These are phyloP conservation scores for Oidiodendron maius DNA, from an alignment of 495 filamentous ascomycete species.

Conservation along the genomic window DNA sequence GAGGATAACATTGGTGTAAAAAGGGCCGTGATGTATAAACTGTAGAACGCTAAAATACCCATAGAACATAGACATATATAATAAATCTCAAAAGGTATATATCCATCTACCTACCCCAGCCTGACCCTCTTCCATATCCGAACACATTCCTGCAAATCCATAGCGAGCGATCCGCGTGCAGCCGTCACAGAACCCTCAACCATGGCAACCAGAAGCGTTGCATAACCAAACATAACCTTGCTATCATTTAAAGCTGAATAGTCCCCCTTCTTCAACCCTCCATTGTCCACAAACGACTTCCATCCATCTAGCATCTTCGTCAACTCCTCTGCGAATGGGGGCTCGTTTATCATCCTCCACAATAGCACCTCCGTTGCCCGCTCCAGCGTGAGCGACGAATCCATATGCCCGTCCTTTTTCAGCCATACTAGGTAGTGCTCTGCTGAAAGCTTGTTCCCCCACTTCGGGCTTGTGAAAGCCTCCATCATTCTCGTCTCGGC, in stretches of 20 bases:
- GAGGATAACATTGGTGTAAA: too few relatives aligned
- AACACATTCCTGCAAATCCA: conserved; percentile 58
- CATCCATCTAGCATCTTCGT: conserved; percentile 48
- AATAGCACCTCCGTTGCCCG: conserved; percentile 44
- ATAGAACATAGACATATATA: too few relatives aligned
- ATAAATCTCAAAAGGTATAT: too few relatives aligned
- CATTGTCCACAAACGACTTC: conserved; percentile 52
- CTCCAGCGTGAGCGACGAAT: conserved; percentile 22
- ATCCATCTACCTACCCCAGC: conserved; percentile 41
- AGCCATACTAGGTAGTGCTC: conserved; percentile 44
- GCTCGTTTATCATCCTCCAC: conserved; percentile 49
- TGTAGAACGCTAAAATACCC: too few relatives aligned
- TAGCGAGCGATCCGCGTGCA: conserved; percentile 44
- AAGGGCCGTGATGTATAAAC: too few relatives aligned
- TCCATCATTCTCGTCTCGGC: conserved; percentile 32
- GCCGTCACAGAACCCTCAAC: conserved; percentile 41
- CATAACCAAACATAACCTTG: conserved; percentile 42
- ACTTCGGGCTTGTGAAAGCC: conserved; percentile 50
- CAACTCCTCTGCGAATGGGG: conserved; percentile 34
- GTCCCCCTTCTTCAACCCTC: conserved; percentile 51
- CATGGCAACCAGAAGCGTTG: conserved; percentile 43
- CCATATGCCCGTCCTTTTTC: conserved; percentile 24
- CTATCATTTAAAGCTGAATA: conserved; percentile 36
- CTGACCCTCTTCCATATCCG: conserved; percentile 52
- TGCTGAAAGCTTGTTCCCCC: conserved; percentile 45